These are phyloP conservation scores for Colletotrichum endophyticum DNA, from an alignment of 2,329 filamentous ascomycete genomes.

Conservation along the genomic window DNA sequence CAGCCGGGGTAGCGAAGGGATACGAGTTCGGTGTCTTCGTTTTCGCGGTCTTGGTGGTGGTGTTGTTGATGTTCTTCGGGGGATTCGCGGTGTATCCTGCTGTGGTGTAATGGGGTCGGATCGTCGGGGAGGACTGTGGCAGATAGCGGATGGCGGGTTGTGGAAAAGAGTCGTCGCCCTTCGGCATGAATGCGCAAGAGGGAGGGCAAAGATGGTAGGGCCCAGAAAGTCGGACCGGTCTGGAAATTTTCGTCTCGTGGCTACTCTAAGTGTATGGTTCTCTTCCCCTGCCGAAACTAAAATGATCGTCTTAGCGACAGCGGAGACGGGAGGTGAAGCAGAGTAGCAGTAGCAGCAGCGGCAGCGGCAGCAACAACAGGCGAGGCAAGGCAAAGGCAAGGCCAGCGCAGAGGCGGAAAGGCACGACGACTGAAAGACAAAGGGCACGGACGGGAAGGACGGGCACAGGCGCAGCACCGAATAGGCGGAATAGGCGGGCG, in stretches of 20 bases:
- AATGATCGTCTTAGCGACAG: slow-evolving; percentile 16
- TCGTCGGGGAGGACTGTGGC: not conserved
- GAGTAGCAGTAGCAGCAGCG: not conserved
- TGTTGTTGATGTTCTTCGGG: not conserved
- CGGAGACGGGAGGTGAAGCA: not conserved
- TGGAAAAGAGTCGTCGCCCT: slow-evolving; percentile 16
- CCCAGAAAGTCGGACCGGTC: slow-evolving; percentile 13
- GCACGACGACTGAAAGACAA: not conserved
- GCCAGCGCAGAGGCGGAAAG: not conserved
- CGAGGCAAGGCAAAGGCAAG: not conserved
- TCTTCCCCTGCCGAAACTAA: slow-evolving; percentile 22
- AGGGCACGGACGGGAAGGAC: not conserved
- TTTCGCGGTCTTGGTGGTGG: not conserved
- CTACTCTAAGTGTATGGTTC: not conserved
- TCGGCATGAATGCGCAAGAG: slow-evolving; percentile 23
- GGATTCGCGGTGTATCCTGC: not conserved
- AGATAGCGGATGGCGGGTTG: slow-evolving; percentile 9
- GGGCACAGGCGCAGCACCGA: not conserved
- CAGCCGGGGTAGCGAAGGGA: not conserved
- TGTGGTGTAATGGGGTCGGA: not conserved
- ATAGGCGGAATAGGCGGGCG: not conserved
- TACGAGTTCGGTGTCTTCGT: not conserved
- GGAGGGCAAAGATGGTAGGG: not conserved
- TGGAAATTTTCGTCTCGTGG: slow-evolving; percentile 13
- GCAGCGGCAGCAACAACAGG: not conserved